Evolutionary conservation across 768 basidiomycete genomes (phyloP).

Genomic region (Fomitopsis pulvina): DNA sequence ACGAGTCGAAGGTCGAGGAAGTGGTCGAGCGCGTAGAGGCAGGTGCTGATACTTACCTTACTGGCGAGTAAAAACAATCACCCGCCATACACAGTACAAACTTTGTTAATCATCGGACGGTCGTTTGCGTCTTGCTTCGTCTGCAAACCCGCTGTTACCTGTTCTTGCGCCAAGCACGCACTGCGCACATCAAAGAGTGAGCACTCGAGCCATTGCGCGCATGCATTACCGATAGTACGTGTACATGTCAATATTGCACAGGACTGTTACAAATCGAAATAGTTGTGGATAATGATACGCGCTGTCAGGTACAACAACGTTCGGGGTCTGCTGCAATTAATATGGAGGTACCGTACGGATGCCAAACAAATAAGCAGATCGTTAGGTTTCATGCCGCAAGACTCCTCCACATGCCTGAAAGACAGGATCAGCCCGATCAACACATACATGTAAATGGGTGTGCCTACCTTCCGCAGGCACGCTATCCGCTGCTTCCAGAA

Average conservation of each 20-base stretch:
- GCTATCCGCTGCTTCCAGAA: constrained; percentile 62
- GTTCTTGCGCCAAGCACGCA: too few relatives aligned
- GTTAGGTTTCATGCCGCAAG: constrained; percentile 35
- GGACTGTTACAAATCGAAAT: constrained; percentile 2
- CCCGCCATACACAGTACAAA: neutral
- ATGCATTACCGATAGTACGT: constrained; percentile 4
- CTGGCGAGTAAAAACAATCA: neutral
- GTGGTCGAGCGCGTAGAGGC: constrained; percentile 22
- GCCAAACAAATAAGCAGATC: constrained; percentile 1
- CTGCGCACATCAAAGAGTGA: too few relatives aligned
- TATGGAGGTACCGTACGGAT: constrained; percentile 13
- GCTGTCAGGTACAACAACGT: neutral
- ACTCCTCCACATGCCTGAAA: constrained; percentile 78
- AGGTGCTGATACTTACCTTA: constrained; percentile 4
- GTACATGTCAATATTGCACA: constrained; percentile 9
- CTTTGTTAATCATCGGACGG: neutral
- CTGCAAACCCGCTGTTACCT: neutral
- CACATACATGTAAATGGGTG: neutral
- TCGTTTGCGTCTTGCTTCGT: neutral
- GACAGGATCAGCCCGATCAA: constrained; percentile 10
- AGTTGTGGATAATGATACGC: neutral
- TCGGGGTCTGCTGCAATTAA: constrained; percentile 9
- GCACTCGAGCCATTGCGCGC: neutral
- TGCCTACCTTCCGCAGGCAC: constrained; percentile 37
- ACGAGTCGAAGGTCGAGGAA: constrained; percentile 44